Conservation (phyloP, 768 basidiomycete genomes). For the Auriscalpium orientale region DNA sequence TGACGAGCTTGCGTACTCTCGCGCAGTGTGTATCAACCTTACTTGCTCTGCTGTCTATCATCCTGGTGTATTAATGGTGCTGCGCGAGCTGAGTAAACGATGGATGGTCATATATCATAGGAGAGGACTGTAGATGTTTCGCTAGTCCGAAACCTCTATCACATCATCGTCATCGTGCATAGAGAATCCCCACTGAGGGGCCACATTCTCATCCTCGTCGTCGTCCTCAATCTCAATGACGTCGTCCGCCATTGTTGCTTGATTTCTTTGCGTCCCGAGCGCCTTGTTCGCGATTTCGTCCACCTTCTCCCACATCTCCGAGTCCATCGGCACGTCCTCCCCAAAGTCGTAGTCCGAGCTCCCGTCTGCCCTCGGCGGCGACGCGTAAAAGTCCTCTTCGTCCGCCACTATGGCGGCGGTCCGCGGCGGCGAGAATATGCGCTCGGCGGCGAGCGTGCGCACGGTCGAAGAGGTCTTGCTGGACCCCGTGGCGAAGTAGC, state of each 20-base stretch:
- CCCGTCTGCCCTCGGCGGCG: background rate
- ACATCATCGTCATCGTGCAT: conserved; percentile 32
- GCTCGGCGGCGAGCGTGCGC: background rate
- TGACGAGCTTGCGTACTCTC: background rate
- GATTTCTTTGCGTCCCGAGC: conserved; percentile 4
- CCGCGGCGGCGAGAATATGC: background rate
- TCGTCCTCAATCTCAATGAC: conserved; percentile 38
- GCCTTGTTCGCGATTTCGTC: conserved; percentile 26
- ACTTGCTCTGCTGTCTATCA: background rate
- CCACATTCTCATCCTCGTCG: conserved; percentile 54
- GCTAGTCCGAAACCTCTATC: conserved; percentile 48
- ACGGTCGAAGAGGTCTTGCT: background rate
- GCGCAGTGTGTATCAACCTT: background rate
- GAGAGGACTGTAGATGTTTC: too few relatives aligned
- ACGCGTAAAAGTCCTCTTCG: background rate
- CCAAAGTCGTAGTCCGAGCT: conserved; percentile 26
- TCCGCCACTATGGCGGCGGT: background rate
- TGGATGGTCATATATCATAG: background rate
- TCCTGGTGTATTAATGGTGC: too few relatives aligned
- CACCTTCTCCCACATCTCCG: conserved; percentile 33
- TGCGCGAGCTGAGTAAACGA: background rate
- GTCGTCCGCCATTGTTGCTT: conserved; percentile 16
- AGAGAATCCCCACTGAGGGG: conserved; percentile 23
- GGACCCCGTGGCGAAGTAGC: background rate
- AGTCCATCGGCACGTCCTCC: conserved; percentile 27